Evolutionary conservation across 2,329 filamentous ascomycete species (phyloP).

Genomic region (Eutypa lata): DNA sequence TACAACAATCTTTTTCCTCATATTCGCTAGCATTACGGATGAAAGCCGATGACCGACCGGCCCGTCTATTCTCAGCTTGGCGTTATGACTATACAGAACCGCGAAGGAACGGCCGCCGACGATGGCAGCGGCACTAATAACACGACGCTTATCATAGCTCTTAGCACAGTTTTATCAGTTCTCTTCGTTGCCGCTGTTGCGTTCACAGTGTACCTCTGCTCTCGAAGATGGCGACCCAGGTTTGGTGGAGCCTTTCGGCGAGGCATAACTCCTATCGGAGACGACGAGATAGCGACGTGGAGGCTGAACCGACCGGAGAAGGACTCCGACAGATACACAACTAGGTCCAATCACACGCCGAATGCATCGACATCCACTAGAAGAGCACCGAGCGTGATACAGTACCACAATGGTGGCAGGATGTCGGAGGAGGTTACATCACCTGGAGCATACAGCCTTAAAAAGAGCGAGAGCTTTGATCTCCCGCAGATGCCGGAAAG

Average conservation of each 20-base stretch:
- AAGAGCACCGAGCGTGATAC: conserved; percentile 52
- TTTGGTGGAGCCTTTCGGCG: conserved; percentile 45
- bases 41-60: neutral
- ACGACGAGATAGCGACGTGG: conserved; percentile 66
- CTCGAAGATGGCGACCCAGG: conserved; percentile 34
- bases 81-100: conserved; percentile 2
- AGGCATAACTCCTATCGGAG: conserved; percentile 59
- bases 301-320: conserved; percentile 38
- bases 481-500: conserved; percentile 39
- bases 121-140: conserved; percentile 22
- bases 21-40: neutral
- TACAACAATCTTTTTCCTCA: too few relatives aligned
- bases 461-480: conserved; percentile 42
- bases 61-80: conserved; percentile 1
- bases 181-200: conserved; percentile 39
- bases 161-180: conserved; percentile 48
- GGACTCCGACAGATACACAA: conserved; percentile 19
- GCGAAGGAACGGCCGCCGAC: conserved; percentile 2
- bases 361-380: conserved; percentile 36
- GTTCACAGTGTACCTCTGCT: conserved; percentile 34
- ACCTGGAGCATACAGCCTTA: conserved; percentile 30
- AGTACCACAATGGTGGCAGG: conserved; percentile 41
- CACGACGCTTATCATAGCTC: conserved; percentile 45
- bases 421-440: conserved; percentile 32
- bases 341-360: conserved; percentile 27